A percentile compares a stretch with the other conserved stretches of the same genome.
These are phyloP conservation scores for Wickerhamiella sergipiensis DNA, from an alignment of 805 yeast genomes.

Conservation along the genomic window DNA sequence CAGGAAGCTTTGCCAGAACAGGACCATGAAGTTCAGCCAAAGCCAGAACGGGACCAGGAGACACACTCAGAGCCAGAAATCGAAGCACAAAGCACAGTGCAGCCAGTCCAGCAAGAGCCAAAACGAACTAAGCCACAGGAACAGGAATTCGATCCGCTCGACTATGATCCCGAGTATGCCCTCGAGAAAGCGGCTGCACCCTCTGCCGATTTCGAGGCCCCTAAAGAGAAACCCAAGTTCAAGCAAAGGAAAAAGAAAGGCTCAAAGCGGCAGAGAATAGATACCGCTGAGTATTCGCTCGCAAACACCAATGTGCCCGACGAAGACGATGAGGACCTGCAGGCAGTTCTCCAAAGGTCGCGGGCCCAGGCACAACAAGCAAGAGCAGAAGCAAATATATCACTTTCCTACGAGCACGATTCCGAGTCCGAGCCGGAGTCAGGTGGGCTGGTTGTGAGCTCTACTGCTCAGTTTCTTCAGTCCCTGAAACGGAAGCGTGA, in stretches of 20 bases:
- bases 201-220: neutral
- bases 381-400: neutral
- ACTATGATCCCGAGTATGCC: neutral
- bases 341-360: slow-evolving; percentile 17
- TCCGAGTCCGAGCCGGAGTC: neutral
- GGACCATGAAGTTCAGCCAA: no score
- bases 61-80: no score
- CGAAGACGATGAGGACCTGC: slow-evolving; percentile 22
- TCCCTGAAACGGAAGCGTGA: neutral
- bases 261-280: neutral
- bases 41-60: no score
- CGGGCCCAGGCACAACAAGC: neutral
- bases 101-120: no score
- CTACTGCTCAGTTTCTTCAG: slow-evolving; percentile 25
- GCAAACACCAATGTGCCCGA: neutral
- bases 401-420: neutral
- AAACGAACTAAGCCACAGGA: neutral
- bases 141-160: neutral
- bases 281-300: slow-evolving; percentile 9
- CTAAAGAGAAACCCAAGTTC: slow-evolving; percentile 2
- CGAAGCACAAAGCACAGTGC: no score
- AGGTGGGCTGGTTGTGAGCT: slow-evolving; percentile 28
- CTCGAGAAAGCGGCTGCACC: slow-evolving; percentile 19
- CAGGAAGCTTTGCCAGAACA: no score
- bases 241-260: slow-evolving; percentile 6